Conservation (phyloP, 371 early-diverging fungal species). For the Rhizomucor pusillus region DNA sequence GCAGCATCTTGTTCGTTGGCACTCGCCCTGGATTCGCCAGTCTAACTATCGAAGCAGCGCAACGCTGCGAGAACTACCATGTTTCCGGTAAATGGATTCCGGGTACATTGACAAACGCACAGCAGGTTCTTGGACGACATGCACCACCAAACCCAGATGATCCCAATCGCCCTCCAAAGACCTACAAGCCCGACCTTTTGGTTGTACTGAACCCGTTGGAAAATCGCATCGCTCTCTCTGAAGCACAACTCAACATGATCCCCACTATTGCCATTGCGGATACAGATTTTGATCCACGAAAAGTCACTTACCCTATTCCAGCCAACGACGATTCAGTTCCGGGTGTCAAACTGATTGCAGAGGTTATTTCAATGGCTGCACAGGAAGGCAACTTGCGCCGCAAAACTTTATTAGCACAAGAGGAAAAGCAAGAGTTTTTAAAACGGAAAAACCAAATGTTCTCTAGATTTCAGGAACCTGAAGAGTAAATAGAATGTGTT, state of each 20-base stretch:
- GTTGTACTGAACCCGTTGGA: constrained; percentile 84
- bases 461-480: no score
- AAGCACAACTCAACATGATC: constrained; percentile 77
- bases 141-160: constrained; percentile 56
- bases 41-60: constrained; percentile 81
- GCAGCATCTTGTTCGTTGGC: constrained; percentile 89
- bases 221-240: constrained; percentile 77
- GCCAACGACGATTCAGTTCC: constrained; percentile 92
- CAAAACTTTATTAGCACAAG: constrained; percentile 20
- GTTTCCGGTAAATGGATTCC: constrained; percentile 83
- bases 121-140: constrained; percentile 70
- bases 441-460: no score
- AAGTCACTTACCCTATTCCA: constrained; percentile 94
- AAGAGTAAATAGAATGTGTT: no score
- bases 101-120: constrained; percentile 89
- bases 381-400: constrained; percentile 60
- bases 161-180: constrained; percentile 48
- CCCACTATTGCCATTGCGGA: constrained; percentile 93
- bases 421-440: not conserved
- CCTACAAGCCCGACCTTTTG: constrained; percentile 87
- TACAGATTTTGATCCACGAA: constrained; percentile 88
- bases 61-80: constrained; percentile 75
- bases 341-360: constrained; percentile 83
- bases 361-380: constrained; percentile 77
- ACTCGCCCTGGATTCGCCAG: constrained; percentile 68